phyloP scores from a whole-genome alignment of 306 rosid species.

The Quercus agrifolia region DNA sequence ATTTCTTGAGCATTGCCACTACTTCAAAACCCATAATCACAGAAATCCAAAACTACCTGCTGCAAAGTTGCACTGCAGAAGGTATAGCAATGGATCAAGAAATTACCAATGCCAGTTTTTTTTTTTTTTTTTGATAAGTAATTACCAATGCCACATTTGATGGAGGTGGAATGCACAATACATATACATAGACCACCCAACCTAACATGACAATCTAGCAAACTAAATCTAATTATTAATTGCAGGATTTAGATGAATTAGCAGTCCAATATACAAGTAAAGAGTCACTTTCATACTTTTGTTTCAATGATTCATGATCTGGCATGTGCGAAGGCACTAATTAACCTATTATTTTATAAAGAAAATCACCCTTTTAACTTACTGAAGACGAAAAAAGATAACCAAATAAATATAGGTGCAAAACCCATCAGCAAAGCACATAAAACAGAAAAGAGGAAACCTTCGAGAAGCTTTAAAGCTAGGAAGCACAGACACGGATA shows the following conservation, averaged over 20 bases:
- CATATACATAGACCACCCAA: not conserved
- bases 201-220: not conserved
- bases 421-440: not conserved
- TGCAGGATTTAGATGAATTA: not conserved
- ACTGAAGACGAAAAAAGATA: not conserved
- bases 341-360: not conserved
- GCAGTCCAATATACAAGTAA: not conserved
- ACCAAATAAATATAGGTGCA: not conserved
- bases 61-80: not conserved
- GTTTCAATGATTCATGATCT: not conserved
- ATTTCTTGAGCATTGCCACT: not conserved
- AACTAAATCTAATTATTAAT: not conserved
- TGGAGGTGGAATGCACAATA: not conserved
- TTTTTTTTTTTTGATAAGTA: not conserved
- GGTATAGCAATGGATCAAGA: not conserved
- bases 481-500: no score
- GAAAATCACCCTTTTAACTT: not conserved
- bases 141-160: not conserved
- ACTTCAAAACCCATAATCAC: not conserved
- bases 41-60: not conserved
- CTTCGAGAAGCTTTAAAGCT: not conserved
- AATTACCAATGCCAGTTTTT: not conserved
- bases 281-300: not conserved
- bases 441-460: not conserved
- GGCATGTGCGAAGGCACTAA: not conserved